These are phyloP conservation scores for Ceratobasidium papillatum DNA, from an alignment of 1,284 basidiomycete species.

Conservation along the genomic window DNA sequence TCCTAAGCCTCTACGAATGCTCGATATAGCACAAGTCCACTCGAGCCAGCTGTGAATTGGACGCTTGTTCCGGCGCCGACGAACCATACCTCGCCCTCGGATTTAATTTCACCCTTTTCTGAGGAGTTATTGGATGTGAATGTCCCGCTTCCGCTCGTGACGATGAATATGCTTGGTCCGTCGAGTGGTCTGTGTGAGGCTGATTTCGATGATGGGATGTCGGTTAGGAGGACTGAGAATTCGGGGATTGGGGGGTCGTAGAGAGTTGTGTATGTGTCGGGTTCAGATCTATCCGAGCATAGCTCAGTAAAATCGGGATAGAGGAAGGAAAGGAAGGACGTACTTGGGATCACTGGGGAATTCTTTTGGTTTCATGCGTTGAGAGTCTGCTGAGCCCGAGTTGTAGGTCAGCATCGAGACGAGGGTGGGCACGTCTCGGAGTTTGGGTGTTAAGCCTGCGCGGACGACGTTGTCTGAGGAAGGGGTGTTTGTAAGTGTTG, in stretches of 20 bases:
- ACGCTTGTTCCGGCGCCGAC: constrained; percentile 77
- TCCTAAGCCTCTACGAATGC: constrained; percentile 69
- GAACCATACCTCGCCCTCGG: constrained; percentile 83
- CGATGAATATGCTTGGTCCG: constrained; percentile 87
- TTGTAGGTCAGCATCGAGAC: constrained; percentile 89
- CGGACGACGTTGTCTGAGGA: constrained; percentile 92
- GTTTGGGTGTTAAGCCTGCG: constrained; percentile 96
- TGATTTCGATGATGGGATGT: constrained; percentile 56
- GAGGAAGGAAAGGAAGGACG: background rate
- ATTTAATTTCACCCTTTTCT: constrained; percentile 59
- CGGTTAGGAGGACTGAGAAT: constrained; percentile 83
- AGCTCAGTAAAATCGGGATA: background rate
- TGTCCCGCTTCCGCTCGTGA: constrained; percentile 73
- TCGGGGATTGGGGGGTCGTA: constrained; percentile 97
- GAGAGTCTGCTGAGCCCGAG: constrained; percentile 71
- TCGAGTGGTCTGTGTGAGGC: constrained; percentile 70
- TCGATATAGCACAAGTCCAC: constrained; percentile 70
- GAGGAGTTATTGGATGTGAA: constrained; percentile 52
- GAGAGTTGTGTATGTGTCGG: constrained; percentile 56
- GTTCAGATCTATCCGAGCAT: background rate
- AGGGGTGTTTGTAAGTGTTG: background rate
- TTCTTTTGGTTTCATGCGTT: constrained; percentile 69
- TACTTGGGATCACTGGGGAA: constrained; percentile 56
- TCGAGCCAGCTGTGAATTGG: constrained; percentile 55
- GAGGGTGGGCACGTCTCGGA: constrained; percentile 91